Percentiles rank a stretch among this genome's conserved stretches.
Conservation (phyloP, 257 asterid genomes). For the Capsicum rhomboideum region DNA sequence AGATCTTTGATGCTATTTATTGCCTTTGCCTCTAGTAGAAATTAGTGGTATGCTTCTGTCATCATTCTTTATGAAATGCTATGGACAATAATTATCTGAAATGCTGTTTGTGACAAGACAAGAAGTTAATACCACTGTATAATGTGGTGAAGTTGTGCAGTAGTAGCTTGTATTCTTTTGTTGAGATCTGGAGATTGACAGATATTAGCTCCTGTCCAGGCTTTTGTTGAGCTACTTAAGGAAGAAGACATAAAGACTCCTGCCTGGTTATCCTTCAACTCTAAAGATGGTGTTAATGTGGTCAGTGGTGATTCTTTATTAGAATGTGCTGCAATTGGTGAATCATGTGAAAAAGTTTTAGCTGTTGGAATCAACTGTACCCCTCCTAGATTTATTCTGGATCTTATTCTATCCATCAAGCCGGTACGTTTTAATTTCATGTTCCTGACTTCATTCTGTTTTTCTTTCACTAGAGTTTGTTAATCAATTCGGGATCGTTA, state of each 20-base stretch:
- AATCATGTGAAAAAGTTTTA: constrained; percentile 53
- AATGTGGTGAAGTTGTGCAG: background rate
- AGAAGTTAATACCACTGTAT: background rate
- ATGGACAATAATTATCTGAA: background rate
- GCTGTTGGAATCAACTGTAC: constrained; percentile 88
- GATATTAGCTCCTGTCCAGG: constrained; percentile 36
- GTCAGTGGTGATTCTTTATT: constrained; percentile 77
- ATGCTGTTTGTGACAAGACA: background rate
- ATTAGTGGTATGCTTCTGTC: background rate
- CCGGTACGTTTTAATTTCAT: constrained; percentile 32
- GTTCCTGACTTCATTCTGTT: background rate
- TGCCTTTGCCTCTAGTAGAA: background rate
- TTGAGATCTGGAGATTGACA: constrained; percentile 7
- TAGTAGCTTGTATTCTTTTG: background rate
- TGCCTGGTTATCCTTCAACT: constrained; percentile 85
- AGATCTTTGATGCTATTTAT: background rate
- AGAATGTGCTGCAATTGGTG: constrained; percentile 65
- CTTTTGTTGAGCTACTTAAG: constrained; percentile 68
- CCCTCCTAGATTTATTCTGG: constrained; percentile 77
- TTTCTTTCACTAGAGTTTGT: background rate
- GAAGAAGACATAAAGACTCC: constrained; percentile 69
- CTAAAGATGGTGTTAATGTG: constrained; percentile 78
- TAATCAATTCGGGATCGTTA: background rate
- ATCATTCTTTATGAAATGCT: background rate
- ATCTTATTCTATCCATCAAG: constrained; percentile 54